Percentiles rank a stretch among this genome's conserved stretches.
Conservation (phyloP, 164 flowering plant genomes). For the Buxus sempervirens region DNA sequence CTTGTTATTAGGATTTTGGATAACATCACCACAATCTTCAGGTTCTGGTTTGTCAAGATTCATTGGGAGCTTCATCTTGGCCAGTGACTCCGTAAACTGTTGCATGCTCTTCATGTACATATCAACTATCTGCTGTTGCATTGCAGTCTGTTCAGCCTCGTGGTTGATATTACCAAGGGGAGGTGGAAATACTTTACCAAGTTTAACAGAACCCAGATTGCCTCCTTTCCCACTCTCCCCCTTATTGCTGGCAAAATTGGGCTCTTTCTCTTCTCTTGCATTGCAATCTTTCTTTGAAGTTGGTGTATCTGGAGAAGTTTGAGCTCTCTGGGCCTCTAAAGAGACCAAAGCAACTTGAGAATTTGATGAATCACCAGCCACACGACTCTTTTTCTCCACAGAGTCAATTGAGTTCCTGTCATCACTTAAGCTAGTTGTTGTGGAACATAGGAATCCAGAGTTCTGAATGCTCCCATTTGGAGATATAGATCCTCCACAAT, state of each 20-base stretch:
- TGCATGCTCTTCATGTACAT: slow-evolving; percentile 98
- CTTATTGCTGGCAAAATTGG: slow-evolving; percentile 26
- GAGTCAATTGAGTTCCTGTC: slow-evolving; percentile 52
- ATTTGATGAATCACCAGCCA: slow-evolving; percentile 24
- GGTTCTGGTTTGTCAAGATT: slow-evolving; percentile 46
- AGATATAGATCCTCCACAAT: slow-evolving; percentile 32
- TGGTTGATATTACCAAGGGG: slow-evolving; percentile 43
- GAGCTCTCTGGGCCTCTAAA: slow-evolving; percentile 22
- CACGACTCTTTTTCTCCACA: slow-evolving; percentile 34
- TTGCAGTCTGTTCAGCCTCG: slow-evolving; percentile 65
- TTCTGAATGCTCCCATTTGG: slow-evolving; percentile 49
- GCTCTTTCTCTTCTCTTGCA: slow-evolving; percentile 23
- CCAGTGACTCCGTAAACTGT: slow-evolving; percentile 81
- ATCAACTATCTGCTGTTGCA: slow-evolving; percentile 88
- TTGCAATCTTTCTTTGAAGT: slow-evolving; percentile 45
- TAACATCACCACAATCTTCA: slow-evolving; percentile 31
- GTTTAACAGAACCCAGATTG: slow-evolving; percentile 19
- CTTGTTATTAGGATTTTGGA: slow-evolving; percentile 31
- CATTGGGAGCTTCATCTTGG: slow-evolving; percentile 92
- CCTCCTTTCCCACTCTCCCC: slow-evolving; percentile 28
- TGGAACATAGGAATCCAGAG: slow-evolving; percentile 53
- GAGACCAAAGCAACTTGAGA: slow-evolving; percentile 26
- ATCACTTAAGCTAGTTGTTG: slow-evolving; percentile 62
- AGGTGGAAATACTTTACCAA: slow-evolving; percentile 41
- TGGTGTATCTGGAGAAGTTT: slow-evolving; percentile 48